Conservation (phyloP, 345 rosid species). For the Salix suchowensis region DNA sequence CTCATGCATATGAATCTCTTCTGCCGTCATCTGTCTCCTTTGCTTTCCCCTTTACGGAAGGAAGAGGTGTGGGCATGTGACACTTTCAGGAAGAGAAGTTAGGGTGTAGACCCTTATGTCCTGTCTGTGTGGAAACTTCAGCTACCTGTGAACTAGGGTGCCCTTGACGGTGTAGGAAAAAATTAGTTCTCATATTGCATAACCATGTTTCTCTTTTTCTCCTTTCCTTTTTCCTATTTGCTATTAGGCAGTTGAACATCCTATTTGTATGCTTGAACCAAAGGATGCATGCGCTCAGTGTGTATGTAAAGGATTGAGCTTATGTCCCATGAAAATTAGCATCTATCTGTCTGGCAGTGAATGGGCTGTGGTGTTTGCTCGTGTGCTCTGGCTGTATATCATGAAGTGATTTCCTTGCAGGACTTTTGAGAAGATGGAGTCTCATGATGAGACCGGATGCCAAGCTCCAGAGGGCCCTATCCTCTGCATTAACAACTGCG, state of each 20-base stretch:
- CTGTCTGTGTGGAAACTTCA: not conserved
- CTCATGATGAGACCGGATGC: constrained; percentile 12
- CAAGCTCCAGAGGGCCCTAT: constrained; percentile 17
- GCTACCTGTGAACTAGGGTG: not conserved
- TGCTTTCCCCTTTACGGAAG: not conserved
- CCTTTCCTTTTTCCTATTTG: not conserved
- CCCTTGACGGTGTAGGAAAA: not conserved
- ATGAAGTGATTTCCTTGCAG: not conserved
- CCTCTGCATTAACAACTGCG: constrained; percentile 31
- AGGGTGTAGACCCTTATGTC: not conserved
- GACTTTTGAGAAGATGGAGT: constrained; percentile 1
- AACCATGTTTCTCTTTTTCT: not conserved
- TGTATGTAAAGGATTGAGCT: not conserved
- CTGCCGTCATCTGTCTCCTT: not conserved
- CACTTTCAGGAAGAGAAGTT: not conserved
- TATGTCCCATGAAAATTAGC: not conserved
- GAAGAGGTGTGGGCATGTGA: not conserved
- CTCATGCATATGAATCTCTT: not conserved
- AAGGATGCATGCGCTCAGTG: not conserved
- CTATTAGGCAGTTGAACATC: not conserved
- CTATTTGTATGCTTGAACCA: not conserved
- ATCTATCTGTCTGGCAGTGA: not conserved
- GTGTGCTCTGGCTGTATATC: not conserved
- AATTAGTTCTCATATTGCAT: not conserved
- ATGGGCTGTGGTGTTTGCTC: not conserved